phyloP scores from a whole-genome alignment of 306 rosid species.

The Quercus suber region DNA sequence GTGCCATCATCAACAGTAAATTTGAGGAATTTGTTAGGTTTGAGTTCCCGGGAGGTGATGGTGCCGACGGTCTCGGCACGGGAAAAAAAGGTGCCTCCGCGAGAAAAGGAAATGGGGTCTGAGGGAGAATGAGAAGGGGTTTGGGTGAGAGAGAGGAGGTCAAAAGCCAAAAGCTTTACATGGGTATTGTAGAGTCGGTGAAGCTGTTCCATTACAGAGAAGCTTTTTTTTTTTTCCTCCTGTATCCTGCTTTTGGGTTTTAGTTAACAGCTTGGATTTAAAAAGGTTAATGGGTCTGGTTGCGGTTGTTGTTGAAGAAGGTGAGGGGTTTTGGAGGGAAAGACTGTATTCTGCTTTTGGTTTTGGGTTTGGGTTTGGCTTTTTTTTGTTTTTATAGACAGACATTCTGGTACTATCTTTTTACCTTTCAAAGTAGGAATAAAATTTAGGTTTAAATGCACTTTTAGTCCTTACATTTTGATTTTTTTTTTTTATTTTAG shows the following conservation, averaged over 20 bases:
- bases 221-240: no score
- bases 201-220: not conserved
- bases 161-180: slow-evolving; percentile 67
- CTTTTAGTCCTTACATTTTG: no score
- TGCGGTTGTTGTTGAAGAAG: no score
- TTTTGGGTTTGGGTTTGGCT: no score
- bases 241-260: no score
- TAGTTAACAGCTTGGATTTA: no score
- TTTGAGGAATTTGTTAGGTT: slow-evolving; percentile 49
- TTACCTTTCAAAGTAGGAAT: not conserved
- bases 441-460: no score
- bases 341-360: no score
- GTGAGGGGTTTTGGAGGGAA: no score
- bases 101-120: slow-evolving; percentile 31
- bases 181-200: slow-evolving; percentile 47
- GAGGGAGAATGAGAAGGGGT: slow-evolving; percentile 21
- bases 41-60: slow-evolving; percentile 48
- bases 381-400: no score
- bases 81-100: slow-evolving; percentile 42
- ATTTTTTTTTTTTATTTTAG: no score
- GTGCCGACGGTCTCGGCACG: slow-evolving; percentile 60
- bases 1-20: slow-evolving; percentile 74
- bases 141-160: slow-evolving; percentile 56
- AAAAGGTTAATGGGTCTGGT: no score
- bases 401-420: slow-evolving; percentile 47